Evolutionary conservation across 2,329 filamentous ascomycete species (phyloP).

Genomic region (Cytospora chrysosperma): DNA sequence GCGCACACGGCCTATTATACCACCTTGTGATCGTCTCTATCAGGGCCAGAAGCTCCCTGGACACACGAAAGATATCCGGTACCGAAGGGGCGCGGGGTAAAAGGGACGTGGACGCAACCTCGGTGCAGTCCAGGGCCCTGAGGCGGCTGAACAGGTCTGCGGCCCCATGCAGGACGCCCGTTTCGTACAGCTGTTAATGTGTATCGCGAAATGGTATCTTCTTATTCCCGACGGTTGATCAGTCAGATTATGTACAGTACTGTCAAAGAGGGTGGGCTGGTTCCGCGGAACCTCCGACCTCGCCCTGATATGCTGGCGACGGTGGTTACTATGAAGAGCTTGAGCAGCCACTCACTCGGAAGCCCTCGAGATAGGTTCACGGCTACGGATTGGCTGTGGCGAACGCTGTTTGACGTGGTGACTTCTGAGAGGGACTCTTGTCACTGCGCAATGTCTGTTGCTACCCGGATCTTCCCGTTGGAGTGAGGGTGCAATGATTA

Average conservation of each 20-base stretch:
- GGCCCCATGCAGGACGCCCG: background rate
- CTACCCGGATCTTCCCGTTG: too few relatives aligned
- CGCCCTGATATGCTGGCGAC: background rate
- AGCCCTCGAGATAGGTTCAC: background rate
- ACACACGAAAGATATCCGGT: background rate
- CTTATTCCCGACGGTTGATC: background rate
- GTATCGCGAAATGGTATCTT: background rate
- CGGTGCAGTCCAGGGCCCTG: background rate
- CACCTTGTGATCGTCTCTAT: background rate
- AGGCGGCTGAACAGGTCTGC: background rate
- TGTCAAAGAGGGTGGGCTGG: background rate
- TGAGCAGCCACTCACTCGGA: background rate
- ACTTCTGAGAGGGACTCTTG: background rate
- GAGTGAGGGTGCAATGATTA: background rate
- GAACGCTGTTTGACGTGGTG: background rate
- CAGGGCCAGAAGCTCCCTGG: background rate
- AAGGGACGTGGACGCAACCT: background rate
- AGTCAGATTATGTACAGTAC: background rate
- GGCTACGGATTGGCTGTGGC: background rate
- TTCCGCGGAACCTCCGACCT: background rate
- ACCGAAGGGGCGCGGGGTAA: background rate
- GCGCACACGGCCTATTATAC: background rate
- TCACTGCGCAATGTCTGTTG: background rate
- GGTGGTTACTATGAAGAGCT: background rate
- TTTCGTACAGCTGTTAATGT: background rate